Evolutionary conservation across 768 basidiomycete species (phyloP).

Genomic region (Chlorophyllum brunneum): DNA sequence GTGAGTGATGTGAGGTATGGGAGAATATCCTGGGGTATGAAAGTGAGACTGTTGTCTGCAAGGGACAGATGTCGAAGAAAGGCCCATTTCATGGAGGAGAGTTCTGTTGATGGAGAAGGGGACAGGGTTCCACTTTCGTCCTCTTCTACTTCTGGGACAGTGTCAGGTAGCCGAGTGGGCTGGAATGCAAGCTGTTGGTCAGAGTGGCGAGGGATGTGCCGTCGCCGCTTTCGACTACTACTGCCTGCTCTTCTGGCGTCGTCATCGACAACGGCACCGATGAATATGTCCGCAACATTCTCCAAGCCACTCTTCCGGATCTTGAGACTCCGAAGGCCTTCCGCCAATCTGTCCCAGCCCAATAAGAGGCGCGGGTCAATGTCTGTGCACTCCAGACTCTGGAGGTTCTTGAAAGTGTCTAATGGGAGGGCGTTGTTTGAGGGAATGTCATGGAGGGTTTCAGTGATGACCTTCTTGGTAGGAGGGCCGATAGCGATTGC

Average conservation of each 20-base stretch:
- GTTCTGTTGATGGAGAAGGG: conserved; percentile 29
- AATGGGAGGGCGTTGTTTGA: conserved; percentile 76
- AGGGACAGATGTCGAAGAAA: conserved; percentile 74
- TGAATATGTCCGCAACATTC: conserved; percentile 74
- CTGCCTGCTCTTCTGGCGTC: conserved; percentile 59
- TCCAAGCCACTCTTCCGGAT: conserved; percentile 78
- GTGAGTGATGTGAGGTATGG: conserved; percentile 70
- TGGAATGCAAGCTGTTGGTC: conserved; percentile 4
- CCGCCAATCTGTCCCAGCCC: conserved; percentile 79
- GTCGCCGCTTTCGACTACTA: conserved; percentile 39
- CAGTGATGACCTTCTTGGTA: conserved; percentile 59
- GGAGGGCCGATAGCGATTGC: conserved; percentile 68
- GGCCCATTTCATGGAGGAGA: conserved; percentile 68
- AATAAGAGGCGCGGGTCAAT: conserved; percentile 79
- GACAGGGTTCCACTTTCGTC: conserved; percentile 19
- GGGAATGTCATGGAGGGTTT: conserved; percentile 65
- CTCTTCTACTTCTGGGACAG: conserved; percentile 24
- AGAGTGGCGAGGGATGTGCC: conserved; percentile 32
- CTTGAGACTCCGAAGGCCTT: conserved; percentile 68
- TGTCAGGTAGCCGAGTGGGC: conserved; percentile 15
- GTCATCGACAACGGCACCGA: conserved; percentile 79
- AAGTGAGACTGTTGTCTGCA: conserved; percentile 78
- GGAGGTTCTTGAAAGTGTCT: conserved; percentile 81
- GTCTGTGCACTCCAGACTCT: conserved; percentile 69
- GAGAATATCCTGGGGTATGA: conserved; percentile 65